phyloP scores from a whole-genome alignment of 192 early-diverging fungal genomes.

The Coemansia sp. region DNA sequence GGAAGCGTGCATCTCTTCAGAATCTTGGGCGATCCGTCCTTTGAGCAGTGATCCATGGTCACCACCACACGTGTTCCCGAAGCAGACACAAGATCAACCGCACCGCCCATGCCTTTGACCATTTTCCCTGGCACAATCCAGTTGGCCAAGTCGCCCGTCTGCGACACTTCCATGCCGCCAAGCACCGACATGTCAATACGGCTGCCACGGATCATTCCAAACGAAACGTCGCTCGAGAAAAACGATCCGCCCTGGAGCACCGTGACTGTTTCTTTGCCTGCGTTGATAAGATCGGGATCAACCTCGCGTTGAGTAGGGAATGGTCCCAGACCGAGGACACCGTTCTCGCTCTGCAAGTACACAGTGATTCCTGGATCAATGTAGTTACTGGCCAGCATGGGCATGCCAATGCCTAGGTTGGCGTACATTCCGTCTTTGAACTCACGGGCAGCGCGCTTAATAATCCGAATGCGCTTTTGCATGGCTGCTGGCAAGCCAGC shows the following conservation, averaged over 20 bases:
- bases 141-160: constrained; percentile 70
- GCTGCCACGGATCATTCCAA: constrained; percentile 72
- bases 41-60: constrained; percentile 60
- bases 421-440: constrained; percentile 70
- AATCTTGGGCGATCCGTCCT: constrained; percentile 69
- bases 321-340: constrained; percentile 69
- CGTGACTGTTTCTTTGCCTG: constrained; percentile 60
- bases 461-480: constrained; percentile 61
- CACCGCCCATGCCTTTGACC: constrained; percentile 80
- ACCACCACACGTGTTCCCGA: constrained; percentile 66
- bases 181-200: constrained; percentile 70
- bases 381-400: constrained; percentile 71
- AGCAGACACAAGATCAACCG: constrained; percentile 74
- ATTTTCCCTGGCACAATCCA: constrained; percentile 81
- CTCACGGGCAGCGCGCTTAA: constrained; percentile 68
- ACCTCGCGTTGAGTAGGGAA: constrained; percentile 64
- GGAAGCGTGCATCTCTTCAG: constrained; percentile 65
- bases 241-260: constrained; percentile 61
- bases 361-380: constrained; percentile 63
- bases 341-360: constrained; percentile 72
- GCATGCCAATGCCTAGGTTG: constrained; percentile 73
- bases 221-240: constrained; percentile 68
- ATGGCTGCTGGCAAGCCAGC: constrained; percentile 21
- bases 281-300: constrained; percentile 75
- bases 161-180: constrained; percentile 60